Base-by-base conservation (phyloP, 192 early-diverging fungal species). In the Coemansia pectinata region DNA sequence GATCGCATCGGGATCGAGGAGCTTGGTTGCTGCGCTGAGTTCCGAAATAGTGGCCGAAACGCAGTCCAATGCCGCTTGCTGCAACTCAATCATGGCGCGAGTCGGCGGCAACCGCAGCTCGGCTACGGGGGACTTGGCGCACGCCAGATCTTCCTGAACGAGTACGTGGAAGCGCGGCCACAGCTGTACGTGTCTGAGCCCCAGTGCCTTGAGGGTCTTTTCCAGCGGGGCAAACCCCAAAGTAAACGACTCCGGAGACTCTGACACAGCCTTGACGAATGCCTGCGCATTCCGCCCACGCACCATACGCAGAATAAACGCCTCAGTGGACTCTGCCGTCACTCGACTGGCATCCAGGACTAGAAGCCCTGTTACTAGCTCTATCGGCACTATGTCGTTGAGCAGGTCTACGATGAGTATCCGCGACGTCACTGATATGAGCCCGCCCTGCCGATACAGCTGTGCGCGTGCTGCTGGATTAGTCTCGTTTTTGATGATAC, bases 221-320 rank as follows among this genome's bases (percentile, higher is more conserved):
- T 98, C 95, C 8, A 98, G 73, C 23, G 95, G 95, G 57, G 91
- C 89, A 67, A 97, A 91, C 25, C 95, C 95, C 63, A 85, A 64
- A 1, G 87, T 86, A 66, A 99, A 93, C 0, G 87, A 62, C 63
- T 95, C 92, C 9, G 96, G 94, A 19, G 86, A 78, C 63, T 98
- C 95, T 40, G 94, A 94, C 57, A 99, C 91, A 0, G 95, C 97
- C 72, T 96, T 96, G 75, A 99, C 94, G 62, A 97, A 98, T 4
- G 91, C 92, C 50, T 87, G 67, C 50, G 89, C 84, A 81, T 98
- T 98, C 11, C 88, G 78, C 61, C 93, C 85, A 8, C 93, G 87
- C 65, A 90, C 87, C 15, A 99, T 72, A 11, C 94, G 86, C 27
- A 98, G 70, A 40, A 97, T 93, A 67, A 98, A 95, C 6, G 95